Conservation (phyloP, 192 early-diverging fungal genomes). For the Coemansia sp. region DNA sequence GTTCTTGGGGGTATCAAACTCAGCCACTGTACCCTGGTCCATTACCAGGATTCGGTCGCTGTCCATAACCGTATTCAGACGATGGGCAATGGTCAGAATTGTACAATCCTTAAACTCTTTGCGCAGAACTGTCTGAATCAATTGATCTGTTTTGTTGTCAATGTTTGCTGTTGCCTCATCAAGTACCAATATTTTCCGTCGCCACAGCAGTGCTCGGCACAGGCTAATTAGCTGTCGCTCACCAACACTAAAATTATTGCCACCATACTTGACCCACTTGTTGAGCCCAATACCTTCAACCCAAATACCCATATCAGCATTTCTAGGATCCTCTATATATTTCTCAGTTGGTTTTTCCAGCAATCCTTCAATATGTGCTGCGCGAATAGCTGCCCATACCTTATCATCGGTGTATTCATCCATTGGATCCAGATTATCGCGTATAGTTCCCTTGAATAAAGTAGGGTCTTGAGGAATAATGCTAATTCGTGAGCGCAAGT, state of each 20-base stretch:
- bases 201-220: slow-evolving; percentile 63
- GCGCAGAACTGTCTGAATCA: slow-evolving; percentile 66
- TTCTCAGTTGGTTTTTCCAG: slow-evolving; percentile 42
- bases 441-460: slow-evolving; percentile 65
- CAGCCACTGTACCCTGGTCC: slow-evolving; percentile 30
- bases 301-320: slow-evolving; percentile 7
- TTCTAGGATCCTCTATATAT: slow-evolving; percentile 2
- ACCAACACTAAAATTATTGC: slow-evolving; percentile 70
- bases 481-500: slow-evolving; percentile 60
- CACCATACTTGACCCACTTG: slow-evolving; percentile 42
- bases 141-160: slow-evolving; percentile 56
- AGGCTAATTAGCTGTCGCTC: slow-evolving; percentile 65
- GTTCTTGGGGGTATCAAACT: slow-evolving; percentile 28
- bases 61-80: slow-evolving; percentile 63
- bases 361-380: slow-evolving; percentile 21
- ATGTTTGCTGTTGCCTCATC: slow-evolving; percentile 73
- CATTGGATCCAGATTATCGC: slow-evolving; percentile 71
- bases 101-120: slow-evolving; percentile 31
- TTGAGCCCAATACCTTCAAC: slow-evolving; percentile 16
- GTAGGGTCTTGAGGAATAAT: slow-evolving; percentile 73
- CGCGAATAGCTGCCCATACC: slow-evolving; percentile 63
- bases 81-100: slow-evolving; percentile 69
- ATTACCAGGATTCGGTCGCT: slow-evolving; percentile 63
- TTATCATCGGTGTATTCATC: slow-evolving; percentile 57
- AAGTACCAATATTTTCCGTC: slow-evolving; percentile 68